These are phyloP conservation scores for Pterulicium gracile DNA, from an alignment of 1,284 basidiomycete genomes.

Conservation along the genomic window DNA sequence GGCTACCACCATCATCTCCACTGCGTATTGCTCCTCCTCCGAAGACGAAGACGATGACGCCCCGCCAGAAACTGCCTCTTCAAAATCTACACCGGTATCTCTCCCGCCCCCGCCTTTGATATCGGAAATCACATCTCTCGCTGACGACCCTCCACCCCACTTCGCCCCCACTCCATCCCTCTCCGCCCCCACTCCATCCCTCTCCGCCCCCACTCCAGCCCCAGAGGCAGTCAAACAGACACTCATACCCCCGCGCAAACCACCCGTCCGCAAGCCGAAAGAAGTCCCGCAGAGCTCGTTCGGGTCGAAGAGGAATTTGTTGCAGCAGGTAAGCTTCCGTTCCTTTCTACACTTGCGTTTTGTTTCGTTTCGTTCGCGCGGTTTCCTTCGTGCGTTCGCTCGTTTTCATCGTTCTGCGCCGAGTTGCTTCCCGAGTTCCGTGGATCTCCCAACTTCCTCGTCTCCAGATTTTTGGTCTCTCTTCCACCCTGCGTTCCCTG, in stretches of 20 bases:
- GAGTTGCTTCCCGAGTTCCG: too few relatives aligned
- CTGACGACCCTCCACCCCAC: too few relatives aligned
- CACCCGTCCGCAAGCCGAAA: constrained; percentile 37
- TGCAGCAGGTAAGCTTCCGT: constrained; percentile 55
- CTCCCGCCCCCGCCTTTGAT: background rate
- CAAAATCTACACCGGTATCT: constrained; percentile 30
- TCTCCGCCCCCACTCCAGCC: constrained; percentile 1
- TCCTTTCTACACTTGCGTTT: too few relatives aligned
- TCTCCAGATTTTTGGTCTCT: too few relatives aligned
- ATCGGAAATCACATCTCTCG: too few relatives aligned
- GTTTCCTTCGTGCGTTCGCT: too few relatives aligned
- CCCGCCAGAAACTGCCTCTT: constrained; percentile 52
- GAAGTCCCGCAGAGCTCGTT: constrained; percentile 57
- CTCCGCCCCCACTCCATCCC: too few relatives aligned
- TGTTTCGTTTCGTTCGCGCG: too few relatives aligned
- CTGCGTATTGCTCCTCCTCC: constrained; percentile 17
- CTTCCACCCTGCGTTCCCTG: too few relatives aligned
- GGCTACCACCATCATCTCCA: constrained; percentile 9
- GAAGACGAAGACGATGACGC: constrained; percentile 27
- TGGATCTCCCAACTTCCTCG: too few relatives aligned
- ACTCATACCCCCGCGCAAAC: constrained; percentile 15
- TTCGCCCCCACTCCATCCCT: too few relatives aligned
- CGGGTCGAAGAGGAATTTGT: constrained; percentile 49
- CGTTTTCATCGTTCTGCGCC: too few relatives aligned
- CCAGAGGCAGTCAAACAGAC: constrained; percentile 4